phyloP scores from a whole-genome alignment of 179 eudicot species.

The Vitellaria paradoxa region DNA sequence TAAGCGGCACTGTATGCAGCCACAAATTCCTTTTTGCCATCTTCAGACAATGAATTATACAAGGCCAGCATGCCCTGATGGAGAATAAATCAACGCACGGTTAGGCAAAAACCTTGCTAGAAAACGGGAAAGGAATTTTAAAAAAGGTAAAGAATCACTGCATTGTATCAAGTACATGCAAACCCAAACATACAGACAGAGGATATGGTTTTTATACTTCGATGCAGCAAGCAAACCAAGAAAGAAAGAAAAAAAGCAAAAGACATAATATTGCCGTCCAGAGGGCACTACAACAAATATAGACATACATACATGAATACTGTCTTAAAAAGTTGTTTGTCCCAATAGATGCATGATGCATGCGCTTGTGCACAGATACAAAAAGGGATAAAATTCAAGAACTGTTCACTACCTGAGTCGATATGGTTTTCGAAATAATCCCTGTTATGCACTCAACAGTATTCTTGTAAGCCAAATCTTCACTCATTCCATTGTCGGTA shows the following conservation, averaged over 20 bases:
- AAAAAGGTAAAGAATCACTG: neutral
- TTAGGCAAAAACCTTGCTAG: neutral
- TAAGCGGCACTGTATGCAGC: conserved; percentile 91
- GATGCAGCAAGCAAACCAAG: too few relatives aligned
- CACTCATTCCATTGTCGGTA: conserved; percentile 82
- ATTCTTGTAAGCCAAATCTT: conserved; percentile 84
- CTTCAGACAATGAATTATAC: conserved; percentile 76
- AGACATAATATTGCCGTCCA: too few relatives aligned
- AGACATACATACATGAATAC: too few relatives aligned
- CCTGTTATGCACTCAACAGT: too few relatives aligned
- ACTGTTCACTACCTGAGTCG: conserved; percentile 58
- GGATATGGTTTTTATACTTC: too few relatives aligned
- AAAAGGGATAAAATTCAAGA: neutral
- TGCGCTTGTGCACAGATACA: conserved; percentile 15
- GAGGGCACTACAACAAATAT: too few relatives aligned
- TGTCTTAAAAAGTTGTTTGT: too few relatives aligned
- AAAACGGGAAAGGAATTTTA: neutral
- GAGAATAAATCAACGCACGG: conserved; percentile 5
- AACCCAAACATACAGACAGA: too few relatives aligned
- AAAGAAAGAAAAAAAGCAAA: too few relatives aligned
- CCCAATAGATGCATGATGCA: too few relatives aligned
- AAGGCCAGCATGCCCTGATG: conserved; percentile 87
- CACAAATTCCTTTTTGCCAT: conserved; percentile 80
- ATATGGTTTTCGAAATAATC: conserved; percentile 81
- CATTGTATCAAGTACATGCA: too few relatives aligned